Evolutionary conservation across 2,329 filamentous ascomycete genomes (phyloP).

Genomic region (Exophiala aquamarina): DNA sequence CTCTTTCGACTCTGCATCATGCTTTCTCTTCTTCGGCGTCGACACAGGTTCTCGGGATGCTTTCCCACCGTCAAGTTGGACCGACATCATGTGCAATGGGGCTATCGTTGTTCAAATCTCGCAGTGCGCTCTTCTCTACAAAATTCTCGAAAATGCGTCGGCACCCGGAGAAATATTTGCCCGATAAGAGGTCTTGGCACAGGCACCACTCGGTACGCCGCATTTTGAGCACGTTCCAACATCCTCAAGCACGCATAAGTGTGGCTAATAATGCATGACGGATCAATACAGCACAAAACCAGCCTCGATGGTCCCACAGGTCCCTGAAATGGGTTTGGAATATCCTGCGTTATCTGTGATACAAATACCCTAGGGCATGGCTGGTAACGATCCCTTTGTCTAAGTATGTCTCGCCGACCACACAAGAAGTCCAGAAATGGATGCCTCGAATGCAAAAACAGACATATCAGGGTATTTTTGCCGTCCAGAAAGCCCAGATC

Average conservation of each 20-base stretch:
- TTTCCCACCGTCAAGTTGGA: background rate
- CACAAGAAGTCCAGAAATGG: conserved; percentile 42
- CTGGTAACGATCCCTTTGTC: too few relatives aligned
- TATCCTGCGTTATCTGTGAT: too few relatives aligned
- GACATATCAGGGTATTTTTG: conserved; percentile 40
- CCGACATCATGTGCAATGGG: background rate
- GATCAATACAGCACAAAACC: too few relatives aligned
- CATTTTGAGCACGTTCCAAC: too few relatives aligned
- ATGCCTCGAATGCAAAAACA: conserved; percentile 41
- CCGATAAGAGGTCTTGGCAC: conserved; percentile 1
- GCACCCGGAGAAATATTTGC: background rate
- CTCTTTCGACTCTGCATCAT: conserved; percentile 19
- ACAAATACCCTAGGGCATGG: too few relatives aligned
- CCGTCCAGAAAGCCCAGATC: conserved; percentile 7
- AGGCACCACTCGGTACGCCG: too few relatives aligned
- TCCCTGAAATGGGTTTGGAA: too few relatives aligned
- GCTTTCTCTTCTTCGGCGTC: conserved; percentile 24
- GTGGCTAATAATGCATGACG: too few relatives aligned
- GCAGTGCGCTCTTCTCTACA: too few relatives aligned
- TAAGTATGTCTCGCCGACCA: conserved; percentile 28
- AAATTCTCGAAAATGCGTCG: background rate
- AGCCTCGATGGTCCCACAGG: too few relatives aligned
- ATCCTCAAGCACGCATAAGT: too few relatives aligned
- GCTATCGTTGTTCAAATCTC: too few relatives aligned
- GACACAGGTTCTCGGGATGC: conserved; percentile 2